These are phyloP conservation scores for Saccharum hybrid DNA, from an alignment of 202 grass and related monocot genomes.

Conservation along the genomic window DNA sequence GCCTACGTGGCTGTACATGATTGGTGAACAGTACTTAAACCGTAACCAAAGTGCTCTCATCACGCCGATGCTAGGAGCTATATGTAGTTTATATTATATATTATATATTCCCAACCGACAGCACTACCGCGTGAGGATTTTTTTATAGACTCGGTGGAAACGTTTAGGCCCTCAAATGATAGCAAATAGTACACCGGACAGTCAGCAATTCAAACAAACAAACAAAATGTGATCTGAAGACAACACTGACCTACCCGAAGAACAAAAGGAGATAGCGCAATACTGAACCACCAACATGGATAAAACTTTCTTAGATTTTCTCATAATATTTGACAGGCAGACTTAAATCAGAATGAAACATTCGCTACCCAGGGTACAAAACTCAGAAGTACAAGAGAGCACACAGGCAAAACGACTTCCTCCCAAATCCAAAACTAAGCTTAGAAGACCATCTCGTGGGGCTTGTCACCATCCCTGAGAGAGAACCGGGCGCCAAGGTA, in stretches of 20 bases:
- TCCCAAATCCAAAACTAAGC: constrained; percentile 31
- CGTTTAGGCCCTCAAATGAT: neutral
- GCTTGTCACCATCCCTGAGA: constrained; percentile 89
- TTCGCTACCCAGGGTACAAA: constrained; percentile 44
- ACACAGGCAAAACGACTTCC: constrained; percentile 48
- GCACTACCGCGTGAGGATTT: too few relatives aligned
- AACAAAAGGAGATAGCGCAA: neutral
- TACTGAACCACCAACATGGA: neutral
- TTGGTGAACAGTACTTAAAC: too few relatives aligned
- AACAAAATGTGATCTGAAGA: neutral
- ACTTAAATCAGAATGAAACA: constrained; percentile 39
- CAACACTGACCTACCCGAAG: neutral
- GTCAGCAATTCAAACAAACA: neutral
- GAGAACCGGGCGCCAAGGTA: constrained; percentile 77
- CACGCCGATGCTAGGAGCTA: too few relatives aligned
- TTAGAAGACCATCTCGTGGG: constrained; percentile 87
- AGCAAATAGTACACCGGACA: neutral
- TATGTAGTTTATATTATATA: too few relatives aligned
- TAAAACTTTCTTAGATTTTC: constrained; percentile 42
- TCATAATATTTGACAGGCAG: constrained; percentile 49
- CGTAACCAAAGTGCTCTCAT: too few relatives aligned
- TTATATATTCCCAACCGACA: too few relatives aligned
- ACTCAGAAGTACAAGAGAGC: constrained; percentile 43
- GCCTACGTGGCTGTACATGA: too few relatives aligned
- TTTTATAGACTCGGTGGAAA: too few relatives aligned